These are phyloP conservation scores for Cephalotrichum gorgonifer DNA, from an alignment of 2,329 filamentous ascomycete species.

Conservation along the genomic window DNA sequence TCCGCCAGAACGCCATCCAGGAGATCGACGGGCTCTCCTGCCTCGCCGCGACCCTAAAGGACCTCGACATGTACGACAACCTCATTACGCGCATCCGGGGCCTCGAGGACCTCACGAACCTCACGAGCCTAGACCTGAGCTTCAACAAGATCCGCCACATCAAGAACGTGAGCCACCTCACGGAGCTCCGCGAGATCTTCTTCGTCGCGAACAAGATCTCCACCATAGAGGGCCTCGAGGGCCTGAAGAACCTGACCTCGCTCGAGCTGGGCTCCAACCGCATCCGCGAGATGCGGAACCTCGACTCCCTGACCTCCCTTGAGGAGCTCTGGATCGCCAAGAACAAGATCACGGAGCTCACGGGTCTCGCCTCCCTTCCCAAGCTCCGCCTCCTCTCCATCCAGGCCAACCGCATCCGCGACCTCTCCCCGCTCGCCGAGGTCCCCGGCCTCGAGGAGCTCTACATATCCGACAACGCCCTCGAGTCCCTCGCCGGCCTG, in stretches of 20 bases:
- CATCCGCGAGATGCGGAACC: slow-evolving; percentile 78
- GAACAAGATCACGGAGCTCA: slow-evolving; percentile 86
- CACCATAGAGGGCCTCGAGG: slow-evolving; percentile 74
- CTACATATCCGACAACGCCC: slow-evolving; percentile 91
- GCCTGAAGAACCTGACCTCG: slow-evolving; percentile 64
- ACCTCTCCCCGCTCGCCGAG: slow-evolving; percentile 63
- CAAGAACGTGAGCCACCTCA: slow-evolving; percentile 73
- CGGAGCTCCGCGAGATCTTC: slow-evolving; percentile 70
- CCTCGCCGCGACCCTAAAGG: slow-evolving; percentile 58
- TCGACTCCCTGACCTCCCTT: slow-evolving; percentile 67
- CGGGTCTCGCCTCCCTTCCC: slow-evolving; percentile 61
- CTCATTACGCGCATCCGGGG: slow-evolving; percentile 78
- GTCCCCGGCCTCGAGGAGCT: slow-evolving; percentile 77
- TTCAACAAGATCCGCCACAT: slow-evolving; percentile 99
- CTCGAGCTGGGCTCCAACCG: slow-evolving; percentile 88
- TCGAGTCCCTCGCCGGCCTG: slow-evolving; percentile 67
- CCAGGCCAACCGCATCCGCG: slow-evolving; percentile 84
- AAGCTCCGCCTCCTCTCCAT: slow-evolving; percentile 85
- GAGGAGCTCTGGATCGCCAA: slow-evolving; percentile 91
- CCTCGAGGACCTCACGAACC: slow-evolving; percentile 64
- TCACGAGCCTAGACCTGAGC: slow-evolving; percentile 78
- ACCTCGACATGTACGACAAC: slow-evolving; percentile 96
- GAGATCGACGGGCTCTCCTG: slow-evolving; percentile 63
- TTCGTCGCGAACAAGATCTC: slow-evolving; percentile 93
- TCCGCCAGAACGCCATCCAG: slow-evolving; percentile 85